Evolutionary conservation across 352 stramenopile genomes (phyloP).

Genomic region (Pseudoperonospora humuli): DNA sequence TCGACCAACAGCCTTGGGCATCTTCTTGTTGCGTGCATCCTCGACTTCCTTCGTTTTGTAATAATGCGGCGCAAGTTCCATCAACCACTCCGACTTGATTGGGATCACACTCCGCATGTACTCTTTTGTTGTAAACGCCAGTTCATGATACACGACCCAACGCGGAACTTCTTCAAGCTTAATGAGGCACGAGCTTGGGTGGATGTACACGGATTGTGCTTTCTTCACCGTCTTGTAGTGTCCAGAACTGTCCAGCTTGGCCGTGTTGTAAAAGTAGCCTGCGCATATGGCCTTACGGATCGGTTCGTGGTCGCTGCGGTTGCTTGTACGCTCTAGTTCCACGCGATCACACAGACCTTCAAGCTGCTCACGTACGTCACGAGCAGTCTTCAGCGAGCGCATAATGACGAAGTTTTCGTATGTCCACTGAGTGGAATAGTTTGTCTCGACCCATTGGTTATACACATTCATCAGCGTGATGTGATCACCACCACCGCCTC

Average conservation of each 20-base stretch:
- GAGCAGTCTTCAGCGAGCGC: slow-evolving; percentile 94
- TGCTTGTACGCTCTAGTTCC: slow-evolving; percentile 89
- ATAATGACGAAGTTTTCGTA: slow-evolving; percentile 97
- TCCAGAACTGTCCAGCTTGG: slow-evolving; percentile 92
- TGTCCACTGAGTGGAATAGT: slow-evolving; percentile 96
- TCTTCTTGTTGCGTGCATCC: slow-evolving; percentile 94
- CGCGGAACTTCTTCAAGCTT: slow-evolving; percentile 86
- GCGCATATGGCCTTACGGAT: slow-evolving; percentile 96
- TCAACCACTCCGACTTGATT: slow-evolving; percentile 97
- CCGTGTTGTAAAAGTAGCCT: slow-evolving; percentile 99
- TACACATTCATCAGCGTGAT: slow-evolving; percentile 96
- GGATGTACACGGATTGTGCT: slow-evolving; percentile 95
- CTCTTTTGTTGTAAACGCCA: slow-evolving; percentile 99
- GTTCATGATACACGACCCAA: slow-evolving; percentile 98
- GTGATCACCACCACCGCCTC: slow-evolving; percentile 96
- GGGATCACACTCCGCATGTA: slow-evolving; percentile 97
- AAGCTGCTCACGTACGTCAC: slow-evolving; percentile 98
- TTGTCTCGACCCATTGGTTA: slow-evolving; percentile 96
- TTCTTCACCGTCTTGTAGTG: slow-evolving; percentile 99
- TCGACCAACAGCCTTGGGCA: slow-evolving; percentile 85
- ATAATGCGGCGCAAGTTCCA: slow-evolving; percentile 99
- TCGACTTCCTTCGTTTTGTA: slow-evolving; percentile 97
- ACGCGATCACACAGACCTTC: slow-evolving; percentile 98
- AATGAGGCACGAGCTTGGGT: slow-evolving; percentile 96
- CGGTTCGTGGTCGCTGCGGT: slow-evolving; percentile 85